A percentile compares a stretch with the other conserved stretches of the same genome.
Conservation (phyloP, 1,139 yeast species). For the Sugiyamaella pinicola region DNA sequence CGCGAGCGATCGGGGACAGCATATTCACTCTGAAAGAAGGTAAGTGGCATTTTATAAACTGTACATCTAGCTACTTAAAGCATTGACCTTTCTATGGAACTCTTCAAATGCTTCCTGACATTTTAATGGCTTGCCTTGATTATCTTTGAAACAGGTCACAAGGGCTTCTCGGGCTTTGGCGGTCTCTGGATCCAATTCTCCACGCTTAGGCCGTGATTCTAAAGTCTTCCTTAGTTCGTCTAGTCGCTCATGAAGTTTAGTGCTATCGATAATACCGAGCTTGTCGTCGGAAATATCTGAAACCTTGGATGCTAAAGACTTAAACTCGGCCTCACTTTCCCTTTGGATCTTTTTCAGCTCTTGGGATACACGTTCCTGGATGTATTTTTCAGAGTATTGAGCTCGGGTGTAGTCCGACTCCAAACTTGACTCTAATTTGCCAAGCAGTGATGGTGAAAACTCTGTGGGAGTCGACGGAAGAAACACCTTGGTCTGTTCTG, state of each 20-base stretch:
- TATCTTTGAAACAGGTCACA: constrained; percentile 64
- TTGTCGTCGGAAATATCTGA: constrained; percentile 41
- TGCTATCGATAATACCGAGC: constrained; percentile 42
- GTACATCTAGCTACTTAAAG: constrained; percentile 15
- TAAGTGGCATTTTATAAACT: not conserved
- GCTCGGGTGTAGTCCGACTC: constrained; percentile 81
- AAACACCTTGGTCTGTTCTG: constrained; percentile 35
- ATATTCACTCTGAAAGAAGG: too few species aligned
- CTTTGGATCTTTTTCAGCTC: constrained; percentile 65
- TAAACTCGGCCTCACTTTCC: constrained; percentile 59
- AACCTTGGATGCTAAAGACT: constrained; percentile 43
- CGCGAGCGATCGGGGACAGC: too few species aligned
- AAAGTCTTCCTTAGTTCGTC: constrained; percentile 48
- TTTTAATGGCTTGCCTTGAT: constrained; percentile 74
- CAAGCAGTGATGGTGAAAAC: constrained; percentile 66
- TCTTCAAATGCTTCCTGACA: constrained; percentile 85
- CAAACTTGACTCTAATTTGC: constrained; percentile 68
- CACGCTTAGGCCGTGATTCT: constrained; percentile 42
- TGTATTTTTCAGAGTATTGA: constrained; percentile 73
- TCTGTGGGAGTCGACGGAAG: constrained; percentile 72
- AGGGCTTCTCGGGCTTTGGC: constrained; percentile 58
- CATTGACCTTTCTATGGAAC: constrained; percentile 52
- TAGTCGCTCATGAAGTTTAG: constrained; percentile 44
- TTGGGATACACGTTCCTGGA: constrained; percentile 73
- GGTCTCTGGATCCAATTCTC: constrained; percentile 45